phyloP scores from a whole-genome alignment of 257 asterid species.

The Nicotiana undulata region DNA sequence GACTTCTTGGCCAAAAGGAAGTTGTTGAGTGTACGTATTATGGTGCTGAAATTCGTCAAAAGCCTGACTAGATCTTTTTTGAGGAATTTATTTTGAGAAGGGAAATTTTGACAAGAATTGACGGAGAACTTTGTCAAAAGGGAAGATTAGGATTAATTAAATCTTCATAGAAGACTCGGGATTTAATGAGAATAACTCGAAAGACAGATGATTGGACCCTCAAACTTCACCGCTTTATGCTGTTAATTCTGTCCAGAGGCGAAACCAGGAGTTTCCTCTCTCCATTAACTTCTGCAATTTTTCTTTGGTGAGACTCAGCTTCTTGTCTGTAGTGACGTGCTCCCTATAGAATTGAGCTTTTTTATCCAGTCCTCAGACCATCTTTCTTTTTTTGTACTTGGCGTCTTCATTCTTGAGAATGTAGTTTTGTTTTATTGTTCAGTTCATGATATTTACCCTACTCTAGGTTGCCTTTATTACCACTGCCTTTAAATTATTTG shows the following conservation, averaged over 20 bases:
- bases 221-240: neutral
- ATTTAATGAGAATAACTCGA: neutral
- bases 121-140: neutral
- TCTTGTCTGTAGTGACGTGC: neutral
- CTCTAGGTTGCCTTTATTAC: neutral
- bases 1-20: neutral
- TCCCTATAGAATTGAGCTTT: neutral
- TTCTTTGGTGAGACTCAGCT: neutral
- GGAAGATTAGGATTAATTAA: neutral
- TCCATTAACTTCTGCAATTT: constrained; percentile 2
- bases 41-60: neutral
- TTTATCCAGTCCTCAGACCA: neutral
- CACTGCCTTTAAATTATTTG: neutral
- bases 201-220: neutral
- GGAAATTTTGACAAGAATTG: neutral
- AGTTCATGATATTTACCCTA: neutral
- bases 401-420: neutral
- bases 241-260: neutral
- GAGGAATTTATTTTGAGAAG: too few relatives aligned
- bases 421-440: neutral
- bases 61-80: neutral
- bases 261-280: neutral
- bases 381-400: neutral
- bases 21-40: neutral
- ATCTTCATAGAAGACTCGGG: neutral